Conservation (phyloP, 2,329 filamentous ascomycete species). For the Verticillium nubilum region DNA sequence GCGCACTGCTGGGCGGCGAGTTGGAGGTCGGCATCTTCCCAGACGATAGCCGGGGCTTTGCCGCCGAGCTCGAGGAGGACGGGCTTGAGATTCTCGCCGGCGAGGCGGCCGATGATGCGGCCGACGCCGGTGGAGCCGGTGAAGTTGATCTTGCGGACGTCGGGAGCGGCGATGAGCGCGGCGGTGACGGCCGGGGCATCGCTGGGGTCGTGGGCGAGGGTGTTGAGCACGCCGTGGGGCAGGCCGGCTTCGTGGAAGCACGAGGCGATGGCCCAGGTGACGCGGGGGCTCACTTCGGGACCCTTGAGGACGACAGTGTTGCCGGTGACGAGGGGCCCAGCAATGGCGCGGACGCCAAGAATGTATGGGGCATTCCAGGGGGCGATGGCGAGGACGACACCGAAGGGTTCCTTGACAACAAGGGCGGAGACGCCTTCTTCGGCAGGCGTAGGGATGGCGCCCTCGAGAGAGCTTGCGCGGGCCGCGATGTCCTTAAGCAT, state of each 20-base stretch:
- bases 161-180: slow-evolving; percentile 59
- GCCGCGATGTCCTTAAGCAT: slow-evolving; percentile 32
- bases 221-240: slow-evolving; percentile 68
- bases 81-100: slow-evolving; percentile 72
- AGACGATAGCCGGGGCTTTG: slow-evolving; percentile 73
- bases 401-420: slow-evolving; percentile 66
- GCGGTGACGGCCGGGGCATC: slow-evolving; percentile 64
- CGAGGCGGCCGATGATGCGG: slow-evolving; percentile 62
- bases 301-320: slow-evolving; percentile 73
- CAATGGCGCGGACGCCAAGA: slow-evolving; percentile 47
- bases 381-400: slow-evolving; percentile 72
- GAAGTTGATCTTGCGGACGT: slow-evolving; percentile 78
- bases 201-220: slow-evolving; percentile 60
- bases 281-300: slow-evolving; percentile 61
- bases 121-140: slow-evolving; percentile 74
- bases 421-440: slow-evolving; percentile 49
- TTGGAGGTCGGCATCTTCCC: slow-evolving; percentile 73
- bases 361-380: slow-evolving; percentile 67
- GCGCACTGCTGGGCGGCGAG: slow-evolving; percentile 64
- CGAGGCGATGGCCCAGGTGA: slow-evolving; percentile 55
- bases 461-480: slow-evolving; percentile 24
- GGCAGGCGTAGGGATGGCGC: slow-evolving; percentile 22
- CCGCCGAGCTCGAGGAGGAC: slow-evolving; percentile 77
- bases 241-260: slow-evolving; percentile 70
- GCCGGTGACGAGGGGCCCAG: slow-evolving; percentile 67